phyloP scores from a whole-genome alignment of 257 asterid species.

The Fraxinus americana region DNA sequence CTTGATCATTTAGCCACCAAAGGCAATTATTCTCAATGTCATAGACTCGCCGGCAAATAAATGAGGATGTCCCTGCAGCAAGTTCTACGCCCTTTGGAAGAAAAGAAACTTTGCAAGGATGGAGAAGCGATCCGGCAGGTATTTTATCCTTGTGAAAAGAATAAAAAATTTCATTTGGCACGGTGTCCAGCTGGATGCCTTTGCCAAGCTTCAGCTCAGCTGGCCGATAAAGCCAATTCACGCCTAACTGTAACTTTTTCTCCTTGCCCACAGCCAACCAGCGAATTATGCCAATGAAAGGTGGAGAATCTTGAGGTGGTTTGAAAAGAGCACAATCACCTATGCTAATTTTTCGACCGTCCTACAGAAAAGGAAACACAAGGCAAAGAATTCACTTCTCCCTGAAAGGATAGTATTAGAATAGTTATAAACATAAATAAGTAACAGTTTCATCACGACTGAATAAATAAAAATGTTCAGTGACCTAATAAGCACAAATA shows the following conservation, averaged over 20 bases:
- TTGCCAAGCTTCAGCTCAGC: slow-evolving; percentile 65
- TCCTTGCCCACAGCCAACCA: slow-evolving; percentile 46
- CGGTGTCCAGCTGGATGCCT: slow-evolving; percentile 60
- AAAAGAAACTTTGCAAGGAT: slow-evolving; percentile 97
- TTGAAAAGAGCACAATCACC: slow-evolving; percentile 90
- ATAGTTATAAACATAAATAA: background rate
- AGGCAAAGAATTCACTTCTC: background rate
- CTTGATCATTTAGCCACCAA: slow-evolving; percentile 91
- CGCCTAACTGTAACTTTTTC: slow-evolving; percentile 55
- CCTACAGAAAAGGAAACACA: slow-evolving; percentile 48
- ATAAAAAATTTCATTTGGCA: slow-evolving; percentile 83
- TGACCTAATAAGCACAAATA: slow-evolving; percentile 1
- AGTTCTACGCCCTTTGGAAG: slow-evolving; percentile 85
- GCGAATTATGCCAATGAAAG: slow-evolving; percentile 74
- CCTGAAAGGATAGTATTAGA: background rate
- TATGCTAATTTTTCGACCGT: slow-evolving; percentile 58
- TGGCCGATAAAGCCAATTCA: slow-evolving; percentile 89
- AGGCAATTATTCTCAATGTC: slow-evolving; percentile 56
- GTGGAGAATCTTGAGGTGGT: slow-evolving; percentile 74
- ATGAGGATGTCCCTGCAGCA: slow-evolving; percentile 70
- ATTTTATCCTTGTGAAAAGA: slow-evolving; percentile 82
- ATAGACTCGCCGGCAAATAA: slow-evolving; percentile 81
- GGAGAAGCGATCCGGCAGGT: slow-evolving; percentile 82
- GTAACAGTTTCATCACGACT: background rate
- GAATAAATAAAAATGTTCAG: background rate